Base-by-base conservation (phyloP, 768 basidiomycete genomes). In the Russula earlei region DNA sequence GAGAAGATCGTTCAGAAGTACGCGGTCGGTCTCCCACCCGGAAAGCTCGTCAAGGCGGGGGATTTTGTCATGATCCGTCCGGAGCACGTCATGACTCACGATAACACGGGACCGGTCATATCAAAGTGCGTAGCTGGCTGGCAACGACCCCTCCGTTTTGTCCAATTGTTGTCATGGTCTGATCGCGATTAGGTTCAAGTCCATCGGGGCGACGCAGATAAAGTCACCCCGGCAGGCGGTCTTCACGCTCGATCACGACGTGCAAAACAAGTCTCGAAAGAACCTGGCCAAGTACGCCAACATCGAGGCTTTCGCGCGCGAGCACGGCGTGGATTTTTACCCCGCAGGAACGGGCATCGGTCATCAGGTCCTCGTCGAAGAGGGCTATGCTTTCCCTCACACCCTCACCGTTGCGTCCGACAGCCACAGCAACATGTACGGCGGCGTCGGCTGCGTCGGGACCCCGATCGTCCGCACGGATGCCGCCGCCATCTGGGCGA, bases 1-100 rank as follows among this genome's bases (percentile, higher is more conserved):
- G 95, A 99, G 72, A 98, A 99, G 75, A 87, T 99, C 60, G 94
- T 99, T 0, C 94, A 98, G 70, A 89, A 85, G 68, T 95, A 97
- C 74, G 85, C 96, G 0, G 90, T 98, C n/a, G 92, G 85, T 48
- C 75, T 93, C 1, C 83, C 91, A 2, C 71, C 77, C 50, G 87
- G 85, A 42, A 90, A 86, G 68, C 73, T 76, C 15, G 89, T 98
- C 62, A 84, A 82, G 64, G 90, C 93, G 36, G 96, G 95, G 14
- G 96, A 99, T 83, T 98, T 98, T 83, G 93, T 98, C 37, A 99
- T 97, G 94, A 96, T 99, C 72, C 82, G 83, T 40, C 96, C 96
- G 22, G 86, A 97, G 68, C 92, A 98, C 79, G 93, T 97, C 63
- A 94, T 94, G 91, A 94, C 91, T 10, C 92, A 94, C 62, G 96